A percentile compares a stretch with the other conserved stretches of the same genome.
Conservation (phyloP, 495 filamentous ascomycete genomes). For the Tirmania nivea region DNA sequence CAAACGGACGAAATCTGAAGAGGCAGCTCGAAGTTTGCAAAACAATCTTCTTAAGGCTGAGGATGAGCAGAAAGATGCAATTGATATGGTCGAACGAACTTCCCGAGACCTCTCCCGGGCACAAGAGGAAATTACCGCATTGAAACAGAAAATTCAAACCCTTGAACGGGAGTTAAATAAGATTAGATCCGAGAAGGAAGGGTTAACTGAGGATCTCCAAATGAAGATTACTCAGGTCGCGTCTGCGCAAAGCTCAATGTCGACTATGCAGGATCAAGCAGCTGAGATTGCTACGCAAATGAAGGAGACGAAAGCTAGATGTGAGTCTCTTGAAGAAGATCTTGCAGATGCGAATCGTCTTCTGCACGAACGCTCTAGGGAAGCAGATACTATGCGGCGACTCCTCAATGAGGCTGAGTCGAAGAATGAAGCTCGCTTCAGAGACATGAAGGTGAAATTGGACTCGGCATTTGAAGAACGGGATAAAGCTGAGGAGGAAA, state of each 20-base stretch:
- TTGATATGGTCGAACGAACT: slow-evolving; percentile 45
- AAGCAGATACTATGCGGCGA: slow-evolving; percentile 85
- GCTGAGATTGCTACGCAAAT: slow-evolving; percentile 77
- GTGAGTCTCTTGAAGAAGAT: slow-evolving; percentile 83
- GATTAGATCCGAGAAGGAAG: slow-evolving; percentile 38
- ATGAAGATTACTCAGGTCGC: slow-evolving; percentile 68
- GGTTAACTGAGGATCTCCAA: slow-evolving; percentile 60
- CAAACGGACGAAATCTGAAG: slow-evolving; percentile 50
- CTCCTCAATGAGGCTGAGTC: slow-evolving; percentile 72
- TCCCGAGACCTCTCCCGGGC: slow-evolving; percentile 42
- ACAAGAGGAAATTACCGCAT: slow-evolving; percentile 43
- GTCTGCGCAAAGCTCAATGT: slow-evolving; percentile 63
- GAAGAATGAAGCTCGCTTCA: slow-evolving; percentile 51
- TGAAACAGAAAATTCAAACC: slow-evolving; percentile 40
- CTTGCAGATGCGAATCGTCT: slow-evolving; percentile 69
- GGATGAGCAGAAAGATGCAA: slow-evolving; percentile 52
- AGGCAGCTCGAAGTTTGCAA: slow-evolving; percentile 42
- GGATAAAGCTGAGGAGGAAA: slow-evolving; percentile 80
- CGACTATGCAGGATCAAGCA: slow-evolving; percentile 80
- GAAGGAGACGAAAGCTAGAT: slow-evolving; percentile 65
- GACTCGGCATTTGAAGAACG: slow-evolving; percentile 77
- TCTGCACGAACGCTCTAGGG: slow-evolving; percentile 76
- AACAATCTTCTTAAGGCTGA: slow-evolving; percentile 57
- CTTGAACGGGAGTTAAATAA: slow-evolving; percentile 48
- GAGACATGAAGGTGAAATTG: slow-evolving; percentile 77